These are phyloP conservation scores for Santalum album DNA, from an alignment of 164 flowering plant genomes.

Conservation along the genomic window DNA sequence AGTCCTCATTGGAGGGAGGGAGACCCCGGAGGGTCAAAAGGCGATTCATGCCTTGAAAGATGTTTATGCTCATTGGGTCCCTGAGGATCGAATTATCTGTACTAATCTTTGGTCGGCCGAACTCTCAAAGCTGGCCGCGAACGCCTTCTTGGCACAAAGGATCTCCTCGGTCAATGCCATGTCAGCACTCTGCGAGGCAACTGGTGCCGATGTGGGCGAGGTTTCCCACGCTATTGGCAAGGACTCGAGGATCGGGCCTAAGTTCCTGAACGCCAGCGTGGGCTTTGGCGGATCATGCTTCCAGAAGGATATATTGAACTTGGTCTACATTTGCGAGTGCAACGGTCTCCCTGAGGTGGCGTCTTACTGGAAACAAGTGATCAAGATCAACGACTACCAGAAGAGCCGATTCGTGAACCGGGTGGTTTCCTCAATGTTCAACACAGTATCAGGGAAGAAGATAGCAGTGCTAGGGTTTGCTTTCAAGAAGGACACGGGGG, in stretches of 20 bases:
- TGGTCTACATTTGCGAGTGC: conserved; percentile 60
- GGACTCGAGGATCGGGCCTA: conserved; percentile 56
- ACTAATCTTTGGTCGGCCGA: conserved; percentile 72
- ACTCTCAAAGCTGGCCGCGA: conserved; percentile 67
- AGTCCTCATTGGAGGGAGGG: conserved; percentile 66
- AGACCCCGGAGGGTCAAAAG: conserved; percentile 45
- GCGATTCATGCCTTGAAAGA: conserved; percentile 38
- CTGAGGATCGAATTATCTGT: conserved; percentile 35
- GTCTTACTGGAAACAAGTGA: conserved; percentile 57
- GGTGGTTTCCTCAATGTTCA: conserved; percentile 55
- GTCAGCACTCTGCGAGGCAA: conserved; percentile 63
- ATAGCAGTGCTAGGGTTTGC: conserved; percentile 55
- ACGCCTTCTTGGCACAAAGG: conserved; percentile 62
- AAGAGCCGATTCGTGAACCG: conserved; percentile 52
- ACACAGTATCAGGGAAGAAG: conserved; percentile 52
- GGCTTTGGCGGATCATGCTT: conserved; percentile 67
- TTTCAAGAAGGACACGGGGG: conserved; percentile 66
- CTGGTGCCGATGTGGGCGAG: conserved; percentile 52
- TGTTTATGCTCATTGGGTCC: conserved; percentile 67
- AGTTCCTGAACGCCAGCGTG: conserved; percentile 60
- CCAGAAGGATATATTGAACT: conserved; percentile 55
- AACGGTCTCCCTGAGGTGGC: conserved; percentile 68
- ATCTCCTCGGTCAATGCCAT: conserved; percentile 63
- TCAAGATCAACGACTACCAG: conserved; percentile 57
- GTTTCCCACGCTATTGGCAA: conserved; percentile 52